phyloP scores from a whole-genome alignment of 1,284 basidiomycete species.

The Testicularia cyperi region DNA sequence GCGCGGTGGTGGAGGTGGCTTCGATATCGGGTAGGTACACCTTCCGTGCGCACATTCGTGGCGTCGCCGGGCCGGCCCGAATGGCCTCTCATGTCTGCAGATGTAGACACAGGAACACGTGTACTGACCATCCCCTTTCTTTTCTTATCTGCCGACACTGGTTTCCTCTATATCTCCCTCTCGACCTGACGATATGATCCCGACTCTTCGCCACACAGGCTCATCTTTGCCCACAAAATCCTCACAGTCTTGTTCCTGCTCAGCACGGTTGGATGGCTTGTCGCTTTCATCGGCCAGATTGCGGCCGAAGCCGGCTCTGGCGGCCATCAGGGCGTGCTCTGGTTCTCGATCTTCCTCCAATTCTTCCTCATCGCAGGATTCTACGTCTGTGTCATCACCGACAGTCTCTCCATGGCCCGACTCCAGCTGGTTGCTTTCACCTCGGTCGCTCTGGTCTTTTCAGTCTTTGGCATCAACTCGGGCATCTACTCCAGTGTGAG shows the following conservation, averaged over 20 bases:
- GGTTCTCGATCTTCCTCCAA: conserved; percentile 89
- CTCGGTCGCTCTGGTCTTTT: conserved; percentile 81
- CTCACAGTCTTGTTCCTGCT: conserved; percentile 83
- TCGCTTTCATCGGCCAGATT: conserved; percentile 77
- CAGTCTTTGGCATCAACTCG: conserved; percentile 74
- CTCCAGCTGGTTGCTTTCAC: conserved; percentile 83
- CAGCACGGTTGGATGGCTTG: conserved; percentile 82
- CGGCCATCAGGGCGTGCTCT: conserved; percentile 69
- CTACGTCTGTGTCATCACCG: conserved; percentile 77
- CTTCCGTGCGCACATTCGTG: no score
- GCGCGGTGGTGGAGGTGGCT: conserved; percentile 35
- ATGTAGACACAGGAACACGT: no score
- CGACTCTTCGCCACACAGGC: no score
- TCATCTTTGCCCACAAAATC: conserved; percentile 83
- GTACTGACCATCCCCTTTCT: no score
- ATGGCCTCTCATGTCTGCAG: no score
- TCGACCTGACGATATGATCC: neutral
- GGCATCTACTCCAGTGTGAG: conserved; percentile 44
- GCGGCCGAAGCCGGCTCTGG: conserved; percentile 42
- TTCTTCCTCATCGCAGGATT: conserved; percentile 78
- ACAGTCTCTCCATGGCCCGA: conserved; percentile 79
- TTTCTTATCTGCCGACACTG: conserved; percentile 3
- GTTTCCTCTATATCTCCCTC: neutral
- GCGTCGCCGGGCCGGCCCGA: no score
- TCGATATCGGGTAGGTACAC: conserved; percentile 40